Base-by-base conservation (phyloP, 2,329 filamentous ascomycete genomes). In the Sporothrix inflata region DNA sequence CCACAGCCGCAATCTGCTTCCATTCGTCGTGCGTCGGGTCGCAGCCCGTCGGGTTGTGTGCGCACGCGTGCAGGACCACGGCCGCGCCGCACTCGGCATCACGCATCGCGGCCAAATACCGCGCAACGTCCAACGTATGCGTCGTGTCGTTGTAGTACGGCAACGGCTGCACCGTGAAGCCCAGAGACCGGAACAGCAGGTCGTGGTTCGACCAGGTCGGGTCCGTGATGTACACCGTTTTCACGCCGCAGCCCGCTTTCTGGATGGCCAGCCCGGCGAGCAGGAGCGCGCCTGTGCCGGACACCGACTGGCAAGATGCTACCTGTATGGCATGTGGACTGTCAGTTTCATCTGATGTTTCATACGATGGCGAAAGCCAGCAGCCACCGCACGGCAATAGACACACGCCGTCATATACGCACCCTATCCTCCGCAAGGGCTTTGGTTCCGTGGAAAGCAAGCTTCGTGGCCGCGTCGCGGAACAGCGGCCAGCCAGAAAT, bases 181-280 rank as follows among this genome's bases (percentile, higher is more conserved):
- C 72, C 7, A 65, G 24, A 2, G 69, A n/a, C 2, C 9, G 11
- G 21, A 98, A 97, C 85, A 99, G 97, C 83, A 98, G 95, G 85
- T 96, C 91, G 89, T 99, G 96, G 85, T 99, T 99, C 76, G 92
- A 94, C 96, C 96, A 99, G 74, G 96, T 98, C 71, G 96, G 96
- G 82, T 92, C 92, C 78, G 94, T 97, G 82, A 98, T 87, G 86
- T 97, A 97, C 83, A 97, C 89, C 73, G 90, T 89, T 76, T 88
- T 90, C 83, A 86, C 89, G 79, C 87, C 86, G 79, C 85, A 85
- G 86, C 93, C 97, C 89, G 98, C 98, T 81, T 91, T 94, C 81
- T 92, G 86, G 74, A 98, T 91, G 89, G 98, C 98, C 76, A 97
- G 90, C 75, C 91, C 94, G 76, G 95, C 96, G 51, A 98, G 85